phyloP scores from a whole-genome alignment of 1,139 yeast species.

The Yamadazyma atlantica region DNA sequence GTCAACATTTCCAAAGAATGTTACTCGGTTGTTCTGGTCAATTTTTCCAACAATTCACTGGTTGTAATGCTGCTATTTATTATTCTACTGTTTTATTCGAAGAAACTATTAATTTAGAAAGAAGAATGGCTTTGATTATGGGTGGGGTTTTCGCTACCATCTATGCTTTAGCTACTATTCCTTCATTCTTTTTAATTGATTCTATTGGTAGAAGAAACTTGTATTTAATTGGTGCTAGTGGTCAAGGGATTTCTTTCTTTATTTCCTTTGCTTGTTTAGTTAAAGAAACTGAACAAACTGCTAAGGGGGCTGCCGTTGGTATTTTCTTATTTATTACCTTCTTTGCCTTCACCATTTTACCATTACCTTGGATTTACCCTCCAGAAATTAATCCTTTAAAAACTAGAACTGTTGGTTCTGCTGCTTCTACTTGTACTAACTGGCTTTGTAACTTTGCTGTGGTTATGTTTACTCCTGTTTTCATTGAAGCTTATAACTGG shows the following conservation, averaged over 20 bases:
- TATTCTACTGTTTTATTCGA: conserved; percentile 65
- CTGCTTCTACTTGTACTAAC: conserved; percentile 49
- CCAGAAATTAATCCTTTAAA: conserved; percentile 65
- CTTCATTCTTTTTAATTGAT: conserved; percentile 65
- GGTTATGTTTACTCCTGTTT: conserved; percentile 49
- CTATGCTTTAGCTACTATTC: conserved; percentile 61
- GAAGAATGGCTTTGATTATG: conserved; percentile 54
- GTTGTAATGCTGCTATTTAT: conserved; percentile 70
- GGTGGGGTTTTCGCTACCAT: conserved; percentile 67
- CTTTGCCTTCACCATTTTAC: conserved; percentile 58
- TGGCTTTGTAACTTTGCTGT: conserved; percentile 49
- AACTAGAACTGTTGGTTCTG: conserved; percentile 58
- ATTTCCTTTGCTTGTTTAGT: conserved; percentile 46
- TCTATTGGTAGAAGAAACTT: conserved; percentile 65
- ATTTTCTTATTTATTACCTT: conserved; percentile 52
- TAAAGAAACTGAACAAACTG: conserved; percentile 28
- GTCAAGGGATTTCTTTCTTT: conserved; percentile 43
- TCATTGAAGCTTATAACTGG: conserved; percentile 38
- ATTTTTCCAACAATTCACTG: conserved; percentile 57
- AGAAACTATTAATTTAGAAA: conserved; percentile 49
- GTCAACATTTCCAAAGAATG: conserved; percentile 57
- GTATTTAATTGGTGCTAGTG: conserved; percentile 49
- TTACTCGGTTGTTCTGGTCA: conserved; percentile 61
- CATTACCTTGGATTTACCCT: conserved; percentile 61
- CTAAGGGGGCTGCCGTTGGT: conserved; percentile 54